Evolutionary conservation across 768 basidiomycete genomes (phyloP), one percentile per base, ranked within the genome.

Genomic region (Boletus pseudo-olivaceus): DNA sequence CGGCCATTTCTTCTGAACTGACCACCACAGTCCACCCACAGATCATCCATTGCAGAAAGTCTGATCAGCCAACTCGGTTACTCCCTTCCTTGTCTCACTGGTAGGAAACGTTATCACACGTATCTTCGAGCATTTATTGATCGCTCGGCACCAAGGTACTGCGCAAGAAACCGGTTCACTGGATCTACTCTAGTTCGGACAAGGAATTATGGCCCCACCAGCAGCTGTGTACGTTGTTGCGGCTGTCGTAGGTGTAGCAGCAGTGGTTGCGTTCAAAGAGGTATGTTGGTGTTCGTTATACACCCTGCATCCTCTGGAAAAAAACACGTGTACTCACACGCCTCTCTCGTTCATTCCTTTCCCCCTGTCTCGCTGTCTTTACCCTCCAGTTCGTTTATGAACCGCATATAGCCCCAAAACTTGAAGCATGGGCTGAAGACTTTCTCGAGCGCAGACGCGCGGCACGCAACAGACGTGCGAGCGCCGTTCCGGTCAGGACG

Each of bases 391-490:
- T 83, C 51, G 79, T 88, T 29, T 87, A 85, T 53, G 84, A 85
- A 57, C 85, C 85, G 10, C 84, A 86, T 54, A 77, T 88, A 53
- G 84, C 83, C 19, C 85, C 85, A 0, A 75, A 72, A 40, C 42
- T 88, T 29, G 84, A 83, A 72, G 72, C 67, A 47, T 73, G 73
- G 70, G 67, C 67, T 2, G 71, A 75, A 60, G 61, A 62, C 26
- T 72, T 67, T 62, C 59, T 71, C 23, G 67, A 64, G 30, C 55
- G 55, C 33, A 67, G 71, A 47, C 68, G 67, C 23, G 67, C 62
- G 32, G 63, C 57, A 48, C 59, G 67, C 43, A 66, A 56, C 20
- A 62, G 61, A 40, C 60, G 65, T 53, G 68, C 69, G 15, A 57
- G 42, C 40, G 55, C 59, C n/a, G 67, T 67, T 26, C 48, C 62